Evolutionary conservation across 2,329 filamentous ascomycete genomes (phyloP).

Genomic region (Tolypocladium capitatum): DNA sequence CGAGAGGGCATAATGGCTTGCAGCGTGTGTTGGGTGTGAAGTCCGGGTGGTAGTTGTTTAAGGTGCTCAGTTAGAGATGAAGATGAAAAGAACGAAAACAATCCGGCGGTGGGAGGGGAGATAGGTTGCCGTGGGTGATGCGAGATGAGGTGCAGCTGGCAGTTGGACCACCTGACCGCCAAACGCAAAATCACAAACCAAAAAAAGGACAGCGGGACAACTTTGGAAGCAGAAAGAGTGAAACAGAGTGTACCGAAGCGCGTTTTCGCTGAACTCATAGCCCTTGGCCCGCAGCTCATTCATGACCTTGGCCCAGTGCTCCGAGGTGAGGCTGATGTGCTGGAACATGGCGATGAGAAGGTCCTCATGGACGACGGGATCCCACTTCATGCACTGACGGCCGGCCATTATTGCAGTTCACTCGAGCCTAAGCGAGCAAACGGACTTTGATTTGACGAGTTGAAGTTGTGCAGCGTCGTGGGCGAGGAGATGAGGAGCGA

Average conservation of each 20-base stretch:
- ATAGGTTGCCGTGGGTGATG: neutral
- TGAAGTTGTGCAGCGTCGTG: no score
- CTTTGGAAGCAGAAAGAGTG: neutral
- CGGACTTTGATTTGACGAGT: neutral
- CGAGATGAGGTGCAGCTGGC: neutral
- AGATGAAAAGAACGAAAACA: neutral
- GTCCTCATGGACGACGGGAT: constrained; percentile 26
- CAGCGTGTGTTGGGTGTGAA: neutral
- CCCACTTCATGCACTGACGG: constrained; percentile 26
- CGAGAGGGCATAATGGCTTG: constrained; percentile 10
- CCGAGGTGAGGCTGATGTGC: constrained; percentile 17
- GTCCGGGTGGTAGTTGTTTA: neutral
- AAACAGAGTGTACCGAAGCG: constrained; percentile 22
- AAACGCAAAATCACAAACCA: neutral
- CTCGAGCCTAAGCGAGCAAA: neutral
- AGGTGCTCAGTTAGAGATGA: neutral
- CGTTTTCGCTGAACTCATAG: constrained; percentile 25
- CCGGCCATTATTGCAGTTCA: constrained; percentile 10
- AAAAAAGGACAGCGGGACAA: neutral
- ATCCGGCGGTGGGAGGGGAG: neutral
- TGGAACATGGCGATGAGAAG: constrained; percentile 29
- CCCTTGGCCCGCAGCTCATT: constrained; percentile 22
- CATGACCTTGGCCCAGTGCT: constrained; percentile 23
- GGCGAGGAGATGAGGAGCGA: neutral
- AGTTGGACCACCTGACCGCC: neutral